Conservation (phyloP, 176 grass and related monocot genomes). For the Areca catechu region DNA sequence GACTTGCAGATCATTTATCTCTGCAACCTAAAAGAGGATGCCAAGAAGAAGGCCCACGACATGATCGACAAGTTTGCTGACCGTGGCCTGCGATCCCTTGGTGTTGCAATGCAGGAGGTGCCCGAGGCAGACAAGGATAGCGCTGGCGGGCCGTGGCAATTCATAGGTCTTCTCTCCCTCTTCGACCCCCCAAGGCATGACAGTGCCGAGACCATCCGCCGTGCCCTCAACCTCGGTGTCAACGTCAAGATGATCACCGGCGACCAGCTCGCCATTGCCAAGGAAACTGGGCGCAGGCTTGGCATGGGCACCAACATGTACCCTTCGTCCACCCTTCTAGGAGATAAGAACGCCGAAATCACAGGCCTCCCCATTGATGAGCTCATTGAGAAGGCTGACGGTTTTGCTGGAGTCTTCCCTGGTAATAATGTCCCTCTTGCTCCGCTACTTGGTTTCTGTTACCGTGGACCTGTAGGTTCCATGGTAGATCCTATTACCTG, state of each 20-base stretch:
- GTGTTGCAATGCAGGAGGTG: constrained; percentile 63
- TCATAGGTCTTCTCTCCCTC: constrained; percentile 74
- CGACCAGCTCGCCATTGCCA: constrained; percentile 87
- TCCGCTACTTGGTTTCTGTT: too few species aligned
- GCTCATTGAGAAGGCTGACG: constrained; percentile 88
- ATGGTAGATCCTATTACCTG: too few species aligned
- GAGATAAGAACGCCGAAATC: constrained; percentile 47
- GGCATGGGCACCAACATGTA: constrained; percentile 99
- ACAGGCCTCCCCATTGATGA: constrained; percentile 73
- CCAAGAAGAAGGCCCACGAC: constrained; percentile 53
- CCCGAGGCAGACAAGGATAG: constrained; percentile 69
- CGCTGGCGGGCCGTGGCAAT: constrained; percentile 60
- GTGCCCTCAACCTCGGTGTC: constrained; percentile 64
- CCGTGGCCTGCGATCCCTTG: constrained; percentile 69
- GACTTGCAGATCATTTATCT: constrained; percentile 65
- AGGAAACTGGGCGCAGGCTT: constrained; percentile 73
- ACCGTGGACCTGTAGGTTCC: too few species aligned
- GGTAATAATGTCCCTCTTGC: constrained; percentile 9
- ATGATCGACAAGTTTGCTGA: constrained; percentile 60
- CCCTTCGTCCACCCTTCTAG: constrained; percentile 66
- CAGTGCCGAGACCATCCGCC: constrained; percentile 86
- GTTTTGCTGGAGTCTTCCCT: constrained; percentile 86
- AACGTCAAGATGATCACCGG: constrained; percentile 99
- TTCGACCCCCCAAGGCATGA: constrained; percentile 89
- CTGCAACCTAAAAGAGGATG: constrained; percentile 49